Base-by-base conservation (phyloP, 208 protist species). In the Acanthamoeba triangularis region DNA sequence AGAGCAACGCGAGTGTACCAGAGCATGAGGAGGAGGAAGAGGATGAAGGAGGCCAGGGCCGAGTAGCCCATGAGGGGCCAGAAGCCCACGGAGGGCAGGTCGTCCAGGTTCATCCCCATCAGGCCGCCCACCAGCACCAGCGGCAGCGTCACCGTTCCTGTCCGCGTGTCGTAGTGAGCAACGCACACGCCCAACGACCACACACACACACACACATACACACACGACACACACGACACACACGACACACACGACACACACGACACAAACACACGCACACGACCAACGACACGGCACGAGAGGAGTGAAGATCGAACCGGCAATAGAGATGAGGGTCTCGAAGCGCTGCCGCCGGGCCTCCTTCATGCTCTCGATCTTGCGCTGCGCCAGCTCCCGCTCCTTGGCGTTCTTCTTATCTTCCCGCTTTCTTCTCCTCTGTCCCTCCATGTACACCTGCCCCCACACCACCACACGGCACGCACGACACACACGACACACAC, bases 121-220 rank as follows among this genome's bases (percentile, higher is more conserved):
- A 90, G 28, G 13, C 80, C 80, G 44, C 49, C 25, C 25, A 90
- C 80, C n/a, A 90, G 25, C 80, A 90, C 47, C n/a, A 90, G 44
- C n/a, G 80, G 80, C 20, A 90, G n/a, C 44, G 47, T 63, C 18
- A 90, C 35, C 30, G 80, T 63, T 25, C 80, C 80, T 87, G 78
- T 30, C 37, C 23, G 25, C 11, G 30, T 49, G 41, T 4, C 23
- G 0, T 25, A 1, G 35, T 37, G 20, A 52, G 74, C 20, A 54
- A 18, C 49, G 14, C 49, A 54, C 49, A 54, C 49, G 54, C 49
- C 7, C 4, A 4, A 52, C 49, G 11, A 11, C 49, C 7, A 52
- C 49, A 52, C 49, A 52, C 49, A 11, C 49, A 52, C 49, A 52
- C 49, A 11, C 49, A 52, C 49, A 11, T n/a, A 52, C 49, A 59